phyloP scores from a whole-genome alignment of 163 green algal genomes.

The Scenedesmus sp. region DNA sequence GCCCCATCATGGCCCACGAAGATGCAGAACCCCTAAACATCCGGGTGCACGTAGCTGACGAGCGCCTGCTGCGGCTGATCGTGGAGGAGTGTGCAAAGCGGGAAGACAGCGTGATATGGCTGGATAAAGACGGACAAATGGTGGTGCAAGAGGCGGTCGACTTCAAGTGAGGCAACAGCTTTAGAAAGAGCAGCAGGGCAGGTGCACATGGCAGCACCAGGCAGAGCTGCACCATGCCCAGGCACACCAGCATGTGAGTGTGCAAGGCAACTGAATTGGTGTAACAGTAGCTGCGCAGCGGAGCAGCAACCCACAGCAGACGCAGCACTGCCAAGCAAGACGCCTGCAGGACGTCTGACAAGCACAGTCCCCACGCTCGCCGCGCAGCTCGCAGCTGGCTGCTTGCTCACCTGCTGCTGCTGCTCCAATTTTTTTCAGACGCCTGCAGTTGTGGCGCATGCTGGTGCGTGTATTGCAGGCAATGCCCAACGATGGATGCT shows the following conservation, averaged over 20 bases:
- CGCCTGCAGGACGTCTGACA: too few relatives aligned
- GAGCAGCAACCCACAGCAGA: neutral
- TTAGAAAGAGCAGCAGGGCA: neutral
- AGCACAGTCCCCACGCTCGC: too few relatives aligned
- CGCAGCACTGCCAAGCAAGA: neutral
- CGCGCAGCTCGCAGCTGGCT: too few relatives aligned
- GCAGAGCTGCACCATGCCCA: neutral
- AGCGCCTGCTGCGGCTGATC: conserved; percentile 27
- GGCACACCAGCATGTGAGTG: neutral
- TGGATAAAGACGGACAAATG: conserved; percentile 8
- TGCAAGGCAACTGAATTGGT: neutral
- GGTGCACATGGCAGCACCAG: neutral
- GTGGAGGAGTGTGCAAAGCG: conserved; percentile 30
- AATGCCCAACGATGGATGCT: conserved; percentile 6
- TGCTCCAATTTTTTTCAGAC: too few relatives aligned
- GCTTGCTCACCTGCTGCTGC: too few relatives aligned
- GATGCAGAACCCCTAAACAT: neutral
- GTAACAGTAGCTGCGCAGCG: neutral
- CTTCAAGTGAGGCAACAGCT: neutral
- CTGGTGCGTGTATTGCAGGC: neutral
- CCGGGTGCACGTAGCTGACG: neutral
- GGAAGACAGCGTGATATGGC: conserved; percentile 35
- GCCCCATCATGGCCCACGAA: neutral
- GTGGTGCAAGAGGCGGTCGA: conserved; percentile 26
- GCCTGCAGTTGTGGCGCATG: too few relatives aligned